These are phyloP conservation scores for Cadophora sp. DNA, from an alignment of 2,329 filamentous ascomycete species.

Conservation along the genomic window DNA sequence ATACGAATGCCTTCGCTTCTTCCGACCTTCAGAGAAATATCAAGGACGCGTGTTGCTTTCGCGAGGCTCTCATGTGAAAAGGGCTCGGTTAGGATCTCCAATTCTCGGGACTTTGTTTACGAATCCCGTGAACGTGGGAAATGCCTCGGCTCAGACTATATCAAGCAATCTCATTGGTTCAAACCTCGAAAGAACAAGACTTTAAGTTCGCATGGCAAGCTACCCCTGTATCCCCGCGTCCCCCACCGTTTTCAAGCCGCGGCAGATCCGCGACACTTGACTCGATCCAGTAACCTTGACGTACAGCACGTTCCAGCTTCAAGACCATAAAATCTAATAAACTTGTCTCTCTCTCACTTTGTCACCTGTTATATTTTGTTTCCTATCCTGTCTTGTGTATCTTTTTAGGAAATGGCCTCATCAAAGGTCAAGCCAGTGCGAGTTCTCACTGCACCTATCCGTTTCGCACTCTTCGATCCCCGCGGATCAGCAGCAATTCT, in stretches of 20 bases:
- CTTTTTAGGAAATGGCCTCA: background rate
- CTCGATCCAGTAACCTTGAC: background rate
- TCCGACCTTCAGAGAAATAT: background rate
- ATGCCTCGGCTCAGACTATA: slow-evolving; percentile 4
- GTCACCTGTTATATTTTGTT: background rate
- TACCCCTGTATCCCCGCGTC: slow-evolving; percentile 7
- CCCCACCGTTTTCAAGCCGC: background rate
- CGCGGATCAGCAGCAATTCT: slow-evolving; percentile 36
- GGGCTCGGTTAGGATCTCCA: background rate
- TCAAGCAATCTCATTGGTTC: background rate
- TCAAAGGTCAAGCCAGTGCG: slow-evolving; percentile 16
- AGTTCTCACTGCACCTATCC: slow-evolving; percentile 21
- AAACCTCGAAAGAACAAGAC: background rate
- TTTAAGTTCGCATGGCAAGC: background rate
- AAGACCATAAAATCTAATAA: background rate
- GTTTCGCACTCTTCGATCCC: slow-evolving; percentile 30
- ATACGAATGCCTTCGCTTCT: background rate
- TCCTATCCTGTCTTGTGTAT: background rate
- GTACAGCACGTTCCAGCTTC: background rate
- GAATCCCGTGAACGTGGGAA: background rate
- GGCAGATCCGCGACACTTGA: slow-evolving; percentile 4
- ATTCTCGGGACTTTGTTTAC: background rate
- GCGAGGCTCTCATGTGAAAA: slow-evolving; percentile 4
- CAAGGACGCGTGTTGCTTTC: background rate
- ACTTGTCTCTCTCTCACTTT: background rate